Base-by-base conservation (phyloP, 768 basidiomycete genomes). In the Chalciporus piperatus region DNA sequence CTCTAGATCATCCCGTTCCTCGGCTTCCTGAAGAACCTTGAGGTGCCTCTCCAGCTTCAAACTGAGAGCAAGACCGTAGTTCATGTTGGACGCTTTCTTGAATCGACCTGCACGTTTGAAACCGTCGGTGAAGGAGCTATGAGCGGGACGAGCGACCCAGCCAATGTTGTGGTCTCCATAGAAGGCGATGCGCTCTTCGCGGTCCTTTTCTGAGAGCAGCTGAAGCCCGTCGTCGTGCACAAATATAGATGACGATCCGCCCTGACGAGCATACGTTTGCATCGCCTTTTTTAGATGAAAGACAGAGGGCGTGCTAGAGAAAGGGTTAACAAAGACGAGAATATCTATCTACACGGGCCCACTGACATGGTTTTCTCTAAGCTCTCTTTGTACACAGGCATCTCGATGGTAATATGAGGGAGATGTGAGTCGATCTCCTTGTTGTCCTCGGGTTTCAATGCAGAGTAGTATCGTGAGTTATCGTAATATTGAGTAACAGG, bases 51-150 rank as follows among this genome's bases (percentile, higher is more conserved):
- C 69, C 32, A 69, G 49, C 16, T 69, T 67, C 45, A 76, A 52
- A 13, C 74, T 74, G 13, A 80, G 59, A 16, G 64, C 69, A 10
- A 79, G 72, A 7, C 81, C 90, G 54, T 87, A 93, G 67, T 95
- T 96, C 81, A 95, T 81, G 68, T 96, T 96, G 25, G 84, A 86
- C 2, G 92, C 92, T 66, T 96, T 96, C 76, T 96, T 96, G 81
- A 96, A 96, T 10, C 92, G 79, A 8, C 93, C 92, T 0, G 87
- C 67, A 27, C 74, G 70, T n/a, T 68, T 72, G 50, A 69, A 69
- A 5, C 63, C 69, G 14, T 23, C 44, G 1, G 55, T 48, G 5
- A 59, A 35, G 0, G 54, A 50, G 0, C 41, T 23, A 8, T 85
- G 81, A 48, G 62, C 67, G 0, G 83, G 83, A 30, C 83, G 74